Evolutionary conservation across 2,329 filamentous ascomycete species (phyloP).

Genomic region (Neofusicoccum ribis): DNA sequence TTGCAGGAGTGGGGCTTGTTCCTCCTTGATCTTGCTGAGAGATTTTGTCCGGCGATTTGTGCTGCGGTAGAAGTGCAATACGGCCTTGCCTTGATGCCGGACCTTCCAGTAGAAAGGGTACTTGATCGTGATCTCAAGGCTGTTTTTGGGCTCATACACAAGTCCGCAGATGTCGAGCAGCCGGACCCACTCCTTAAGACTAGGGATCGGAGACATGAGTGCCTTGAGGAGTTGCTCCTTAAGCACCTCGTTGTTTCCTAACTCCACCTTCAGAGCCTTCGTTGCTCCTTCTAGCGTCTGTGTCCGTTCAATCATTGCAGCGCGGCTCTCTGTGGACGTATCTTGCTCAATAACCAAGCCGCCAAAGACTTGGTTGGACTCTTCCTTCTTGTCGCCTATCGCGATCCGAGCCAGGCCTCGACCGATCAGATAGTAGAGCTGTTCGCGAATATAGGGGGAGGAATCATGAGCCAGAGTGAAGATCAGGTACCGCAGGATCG

Average conservation of each 20-base stretch:
- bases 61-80: constrained; percentile 33
- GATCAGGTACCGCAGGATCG: constrained; percentile 58
- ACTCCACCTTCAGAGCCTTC: constrained; percentile 55
- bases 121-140: constrained; percentile 51
- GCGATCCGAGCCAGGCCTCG: constrained; percentile 59
- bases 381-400: constrained; percentile 49
- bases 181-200: constrained; percentile 55
- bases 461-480: constrained; percentile 57
- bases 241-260: constrained; percentile 51
- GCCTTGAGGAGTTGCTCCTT: constrained; percentile 59
- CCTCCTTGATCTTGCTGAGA: constrained; percentile 10
- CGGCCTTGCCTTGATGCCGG: constrained; percentile 52
- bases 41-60: constrained; percentile 22
- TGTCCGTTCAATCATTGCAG: constrained; percentile 55
- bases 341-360: constrained; percentile 61
- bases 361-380: constrained; percentile 38
- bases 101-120: constrained; percentile 60
- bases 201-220: constrained; percentile 51
- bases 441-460: constrained; percentile 58
- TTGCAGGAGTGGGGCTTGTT: constrained; percentile 6
- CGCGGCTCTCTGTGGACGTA: constrained; percentile 50
- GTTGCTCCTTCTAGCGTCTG: constrained; percentile 61
- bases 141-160: constrained; percentile 56
- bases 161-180: constrained; percentile 59
- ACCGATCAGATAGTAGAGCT: constrained; percentile 55